Conservation (phyloP, 2,329 filamentous ascomycete species). For the Pseudohalonectria lignicola region DNA sequence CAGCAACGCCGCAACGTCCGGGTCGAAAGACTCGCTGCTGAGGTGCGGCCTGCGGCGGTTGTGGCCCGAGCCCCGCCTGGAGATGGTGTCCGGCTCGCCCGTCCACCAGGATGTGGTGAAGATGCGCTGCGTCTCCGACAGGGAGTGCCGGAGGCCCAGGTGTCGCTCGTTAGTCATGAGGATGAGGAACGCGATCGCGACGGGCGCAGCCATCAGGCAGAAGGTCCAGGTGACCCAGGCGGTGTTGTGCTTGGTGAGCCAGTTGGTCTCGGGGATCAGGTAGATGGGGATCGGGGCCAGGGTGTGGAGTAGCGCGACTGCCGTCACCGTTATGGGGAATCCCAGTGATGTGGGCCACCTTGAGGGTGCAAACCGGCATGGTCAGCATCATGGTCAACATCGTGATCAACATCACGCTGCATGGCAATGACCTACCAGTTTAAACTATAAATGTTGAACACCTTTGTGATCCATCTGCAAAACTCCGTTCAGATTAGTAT, state of each 20-base stretch:
- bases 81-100: constrained; percentile 39
- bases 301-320: constrained; percentile 50
- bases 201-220: constrained; percentile 57
- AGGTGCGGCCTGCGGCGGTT: constrained; percentile 27
- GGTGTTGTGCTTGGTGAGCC: constrained; percentile 51
- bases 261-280: constrained; percentile 37
- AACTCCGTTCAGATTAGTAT: background rate
- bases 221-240: constrained; percentile 62
- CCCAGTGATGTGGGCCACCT: constrained; percentile 53
- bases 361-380: background rate
- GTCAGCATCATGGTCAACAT: background rate
- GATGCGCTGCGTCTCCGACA: constrained; percentile 57
- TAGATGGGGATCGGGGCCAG: constrained; percentile 50
- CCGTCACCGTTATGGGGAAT: constrained; percentile 51
- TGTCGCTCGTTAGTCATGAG: constrained; percentile 54
- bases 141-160: constrained; percentile 45
- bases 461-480: constrained; percentile 56
- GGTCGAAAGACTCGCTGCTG: constrained; percentile 24
- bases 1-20: constrained; percentile 16
- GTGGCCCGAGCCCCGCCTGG: constrained; percentile 27
- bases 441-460: constrained; percentile 60
- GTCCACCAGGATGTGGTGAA: constrained; percentile 58
- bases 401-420: background rate
- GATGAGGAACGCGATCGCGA: constrained; percentile 54
- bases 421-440: constrained; percentile 46